phyloP scores from a whole-genome alignment of 805 yeast species.

The Blastobotrys americana region DNA sequence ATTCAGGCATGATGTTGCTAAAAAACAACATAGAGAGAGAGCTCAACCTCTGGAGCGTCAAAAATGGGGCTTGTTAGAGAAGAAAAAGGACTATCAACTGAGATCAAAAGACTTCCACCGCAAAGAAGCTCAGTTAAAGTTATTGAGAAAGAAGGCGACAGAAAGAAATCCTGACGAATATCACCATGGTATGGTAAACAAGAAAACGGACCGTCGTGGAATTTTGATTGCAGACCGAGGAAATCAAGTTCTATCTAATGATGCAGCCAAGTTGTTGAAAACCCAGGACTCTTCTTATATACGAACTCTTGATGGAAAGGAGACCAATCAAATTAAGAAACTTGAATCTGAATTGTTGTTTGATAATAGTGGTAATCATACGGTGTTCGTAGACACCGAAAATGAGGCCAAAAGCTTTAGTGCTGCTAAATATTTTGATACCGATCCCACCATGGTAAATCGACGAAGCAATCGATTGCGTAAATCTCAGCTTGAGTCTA shows the following conservation, averaged over 20 bases:
- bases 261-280: constrained; percentile 74
- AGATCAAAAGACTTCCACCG: constrained; percentile 59
- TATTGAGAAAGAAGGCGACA: constrained; percentile 63
- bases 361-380: constrained; percentile 62
- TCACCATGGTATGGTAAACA: constrained; percentile 83
- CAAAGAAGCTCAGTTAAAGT: constrained; percentile 55
- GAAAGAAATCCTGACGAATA: constrained; percentile 89
- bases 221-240: constrained; percentile 55
- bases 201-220: constrained; percentile 64
- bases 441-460: constrained; percentile 55
- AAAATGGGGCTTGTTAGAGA: constrained; percentile 80
- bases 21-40: constrained; percentile 93
- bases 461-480: constrained; percentile 68
- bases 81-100: constrained; percentile 75
- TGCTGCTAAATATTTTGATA: constrained; percentile 61
- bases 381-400: constrained; percentile 70
- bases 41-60: constrained; percentile 73
- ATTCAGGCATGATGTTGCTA: constrained; percentile 68
- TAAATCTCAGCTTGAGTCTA: constrained; percentile 43
- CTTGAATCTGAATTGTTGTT: constrained; percentile 33
- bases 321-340: constrained; percentile 55
- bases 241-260: constrained; percentile 48
- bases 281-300: constrained; percentile 88
- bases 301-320: constrained; percentile 66
- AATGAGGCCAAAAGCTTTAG: constrained; percentile 50